Base-by-base conservation (phyloP, 1,284 basidiomycete species). In the Apiotrichum veenhuisii region DNA sequence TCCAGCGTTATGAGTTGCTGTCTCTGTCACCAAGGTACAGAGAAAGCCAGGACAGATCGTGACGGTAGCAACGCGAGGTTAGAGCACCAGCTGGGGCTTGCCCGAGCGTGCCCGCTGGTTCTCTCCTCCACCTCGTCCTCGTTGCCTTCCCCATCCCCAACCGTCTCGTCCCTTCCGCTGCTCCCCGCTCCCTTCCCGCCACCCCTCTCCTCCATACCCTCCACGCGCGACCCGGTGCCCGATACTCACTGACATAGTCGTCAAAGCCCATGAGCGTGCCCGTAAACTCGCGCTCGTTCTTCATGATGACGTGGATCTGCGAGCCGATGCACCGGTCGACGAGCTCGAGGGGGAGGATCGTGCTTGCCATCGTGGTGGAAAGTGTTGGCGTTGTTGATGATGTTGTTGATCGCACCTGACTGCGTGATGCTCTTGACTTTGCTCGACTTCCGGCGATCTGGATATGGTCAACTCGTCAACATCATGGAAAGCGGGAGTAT, bases 201-300 rank as follows among this genome's bases (percentile, higher is more conserved):
- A n/a, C n/a, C n/a, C n/a, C n/a, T n/a, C n/a, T n/a, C 37, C 9
- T 40, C 37, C 10, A 40, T 17, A 14, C 10, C 33, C 9, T 17
- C 15, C 37, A 14, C n/a, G n/a, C n/a, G n/a, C n/a, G n/a, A n/a
- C n/a, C n/a, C n/a, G n/a, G n/a, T n/a, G n/a, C n/a, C 20, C 7
- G 25, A 17, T 48, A 97, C 95, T 85, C 77, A 98, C 95, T 98
- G 76, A 98, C 95, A 76, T 95, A 98, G 79, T 98, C 95, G 76
- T 98, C 96, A 71, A 98, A 98, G 3, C 96, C 95, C 43, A 95
- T 83, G 48, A 98, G 80, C 3, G 87, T 98, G n/a, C 95, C 95
- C 18, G 88, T 90, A 78, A 96, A 96, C 79, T 97, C 93, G 53
- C 91, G 86, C 63, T 97, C 91, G 63, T 84, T 87, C 80, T 96